A percentile compares a stretch with the other conserved stretches of the same genome.
phyloP scores from a whole-genome alignment of 2,329 filamentous ascomycete genomes.

The Akanthomyces uredinophilus region DNA sequence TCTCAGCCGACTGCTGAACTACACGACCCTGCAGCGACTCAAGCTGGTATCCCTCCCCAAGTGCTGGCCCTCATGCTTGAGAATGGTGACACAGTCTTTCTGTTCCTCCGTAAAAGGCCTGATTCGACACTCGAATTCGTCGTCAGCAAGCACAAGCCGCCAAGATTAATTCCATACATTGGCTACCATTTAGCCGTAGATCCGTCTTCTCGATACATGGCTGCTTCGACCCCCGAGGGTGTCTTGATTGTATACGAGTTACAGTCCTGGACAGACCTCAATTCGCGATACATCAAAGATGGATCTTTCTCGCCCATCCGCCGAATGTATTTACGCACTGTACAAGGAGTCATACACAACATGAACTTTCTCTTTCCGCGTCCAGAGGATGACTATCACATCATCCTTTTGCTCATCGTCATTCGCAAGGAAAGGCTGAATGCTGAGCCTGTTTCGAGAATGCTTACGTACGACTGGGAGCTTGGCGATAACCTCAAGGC shows the following conservation, averaged over 20 bases:
- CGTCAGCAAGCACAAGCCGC: conserved; percentile 53
- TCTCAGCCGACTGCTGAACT: conserved; percentile 22
- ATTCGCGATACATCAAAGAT: conserved; percentile 40
- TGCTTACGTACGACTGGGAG: conserved; percentile 59
- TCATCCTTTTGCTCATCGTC: conserved; percentile 69
- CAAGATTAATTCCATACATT: conserved; percentile 52
- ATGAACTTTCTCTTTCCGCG: conserved; percentile 80
- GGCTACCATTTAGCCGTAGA: conserved; percentile 71
- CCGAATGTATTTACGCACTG: conserved; percentile 34
- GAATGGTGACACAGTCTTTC: conserved; percentile 67
- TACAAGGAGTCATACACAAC: conserved; percentile 73
- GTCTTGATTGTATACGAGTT: conserved; percentile 69
- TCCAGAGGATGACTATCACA: conserved; percentile 58
- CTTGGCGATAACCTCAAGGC: conserved; percentile 41
- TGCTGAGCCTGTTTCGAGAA: conserved; percentile 35
- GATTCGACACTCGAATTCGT: conserved; percentile 54
- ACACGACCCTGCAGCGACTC: not conserved
- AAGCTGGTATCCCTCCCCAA: conserved; percentile 57
- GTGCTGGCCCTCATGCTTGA: conserved; percentile 72
- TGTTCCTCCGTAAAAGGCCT: conserved; percentile 54
- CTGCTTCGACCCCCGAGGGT: conserved; percentile 64
- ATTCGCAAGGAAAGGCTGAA: conserved; percentile 35
- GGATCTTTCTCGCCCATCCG: conserved; percentile 56
- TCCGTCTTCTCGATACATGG: conserved; percentile 63
- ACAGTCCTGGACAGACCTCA: conserved; percentile 49